Evolutionary conservation across 306 rosid genomes (phyloP), one percentile per base, ranked within the genome.

Genomic region (Sechiopsis laciniata): DNA sequence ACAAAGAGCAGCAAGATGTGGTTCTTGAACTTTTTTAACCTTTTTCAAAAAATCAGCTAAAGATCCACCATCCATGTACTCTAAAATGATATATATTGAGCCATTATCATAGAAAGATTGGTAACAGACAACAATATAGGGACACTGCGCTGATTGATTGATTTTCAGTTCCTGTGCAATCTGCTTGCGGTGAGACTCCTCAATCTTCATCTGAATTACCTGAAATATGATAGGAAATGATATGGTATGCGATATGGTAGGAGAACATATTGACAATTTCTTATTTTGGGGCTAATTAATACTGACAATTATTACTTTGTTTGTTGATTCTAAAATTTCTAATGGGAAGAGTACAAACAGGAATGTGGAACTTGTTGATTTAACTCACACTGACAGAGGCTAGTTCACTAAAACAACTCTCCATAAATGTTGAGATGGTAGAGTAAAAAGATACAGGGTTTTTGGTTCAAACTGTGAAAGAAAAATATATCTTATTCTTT

Each of bases 31-130:
- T 73, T 90, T 79, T 88, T 77, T 88, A 56, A 95, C 96, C 80
- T 91, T 95, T 78, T 81, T 88, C 79, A 95, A 78, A 63, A 95
- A 83, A 84, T 95, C 97, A 74, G 89, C 89, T 32, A 95, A 81
- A 78, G 99, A 95, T 11, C 99, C 99, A 68, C 99, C 99, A 82
- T 95, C 99, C 99, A 95, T 95, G 88, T 95, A 95, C 89, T 95
- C 99, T 78, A 95, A 84, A 84, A 95, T 89, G 81, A 91, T 91
- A 72, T 96, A 95, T 85, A 95, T 83, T 56, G 82, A 78, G 54
- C 97, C 96, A 70, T 95, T 91, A 10, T 86, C 83, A 76, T 95
- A 95, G 80, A 88, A 89, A 69, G 97, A 95, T 61, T 83, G 92
- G 82, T 95, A 91, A 77, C 97, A 91, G 67, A 89, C 83, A 75